Percentiles rank a stretch among this genome's conserved stretches.
phyloP scores from a whole-genome alignment of 139 green algal genomes.

The Gonium pectorale region DNA sequence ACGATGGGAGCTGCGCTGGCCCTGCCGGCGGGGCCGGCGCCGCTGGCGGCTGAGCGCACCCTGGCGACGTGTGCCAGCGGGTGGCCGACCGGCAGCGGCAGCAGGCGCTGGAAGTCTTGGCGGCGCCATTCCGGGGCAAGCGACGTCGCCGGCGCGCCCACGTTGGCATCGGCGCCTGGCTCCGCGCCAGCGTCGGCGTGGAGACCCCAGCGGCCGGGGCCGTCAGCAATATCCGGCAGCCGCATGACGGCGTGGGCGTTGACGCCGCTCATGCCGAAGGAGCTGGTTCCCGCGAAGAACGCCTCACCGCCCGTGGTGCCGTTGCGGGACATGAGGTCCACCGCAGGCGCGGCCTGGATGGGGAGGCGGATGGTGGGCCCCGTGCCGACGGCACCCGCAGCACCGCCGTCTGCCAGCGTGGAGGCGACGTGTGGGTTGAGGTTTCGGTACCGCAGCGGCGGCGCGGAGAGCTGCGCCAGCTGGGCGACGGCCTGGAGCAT shows the following conservation, averaged over 20 bases:
- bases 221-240: background rate
- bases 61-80: constrained; percentile 56
- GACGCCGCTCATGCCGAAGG: constrained; percentile 90
- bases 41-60: background rate
- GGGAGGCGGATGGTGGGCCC: constrained; percentile 53
- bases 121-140: constrained; percentile 36
- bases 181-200: no score
- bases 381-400: background rate
- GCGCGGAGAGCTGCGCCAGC: constrained; percentile 54
- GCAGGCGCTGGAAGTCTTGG: constrained; percentile 47
- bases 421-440: constrained; percentile 82
- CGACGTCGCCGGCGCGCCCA: no score
- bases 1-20: background rate
- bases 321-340: background rate
- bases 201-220: background rate
- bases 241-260: constrained; percentile 83
- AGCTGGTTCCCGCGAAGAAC: constrained; percentile 76
- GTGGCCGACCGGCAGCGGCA: constrained; percentile 64
- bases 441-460: constrained; percentile 71
- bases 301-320: background rate
- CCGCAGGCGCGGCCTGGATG: constrained; percentile 55
- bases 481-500: constrained; percentile 68
- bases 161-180: no score
- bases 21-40: background rate
- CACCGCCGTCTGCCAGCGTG: constrained; percentile 20